Evolutionary conservation across 345 rosid genomes (phyloP), one percentile per base, ranked within the genome.

Genomic region (Eucalyptus virginea): DNA sequence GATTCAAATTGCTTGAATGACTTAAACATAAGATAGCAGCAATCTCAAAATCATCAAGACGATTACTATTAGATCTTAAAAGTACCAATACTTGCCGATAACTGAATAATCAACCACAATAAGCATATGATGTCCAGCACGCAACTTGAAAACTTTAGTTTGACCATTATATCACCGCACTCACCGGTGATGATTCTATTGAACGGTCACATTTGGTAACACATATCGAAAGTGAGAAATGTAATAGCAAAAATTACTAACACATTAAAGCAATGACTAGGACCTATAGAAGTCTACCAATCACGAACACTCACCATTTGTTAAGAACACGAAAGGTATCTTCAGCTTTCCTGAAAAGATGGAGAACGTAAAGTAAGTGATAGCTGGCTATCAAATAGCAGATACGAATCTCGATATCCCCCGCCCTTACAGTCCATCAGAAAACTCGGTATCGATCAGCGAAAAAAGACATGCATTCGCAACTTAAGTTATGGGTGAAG

Each of bases 261-360:
- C 83, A 77, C 47, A 0, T 40, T 40, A 0, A 14, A 77, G 83
- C 83, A 77, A 48, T 48, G 2, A 48, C 50, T 48, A 48, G 6
- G 50, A 48, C 50, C 50, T 48, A 48, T 48, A 2, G 6, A 13
- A 48, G 50, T 13, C 50, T 13, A 13, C 50, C 50, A 49, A 40
- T 21, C 47, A 40, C 45, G 28, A 77, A 77, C 47, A 11, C 83
- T 77, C 92, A 96, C 98, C 98, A 91, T 97, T 97, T 77, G 98
- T 97, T 91, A 96, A 92, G 94, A 96, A 95, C 72, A 94, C 89
- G 89, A 92, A 96, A 81, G 99, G 99, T 89, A 96, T 92, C 95
- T 90, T 92, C 94, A 97, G 90, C 89, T 90, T 86, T 90, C 98
- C 97, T 94, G 95, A 3, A n/a, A 69, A 69, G 26, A 44, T 40